Conservation (phyloP, 169 alveolate species). For the Perkinsus olseni region DNA sequence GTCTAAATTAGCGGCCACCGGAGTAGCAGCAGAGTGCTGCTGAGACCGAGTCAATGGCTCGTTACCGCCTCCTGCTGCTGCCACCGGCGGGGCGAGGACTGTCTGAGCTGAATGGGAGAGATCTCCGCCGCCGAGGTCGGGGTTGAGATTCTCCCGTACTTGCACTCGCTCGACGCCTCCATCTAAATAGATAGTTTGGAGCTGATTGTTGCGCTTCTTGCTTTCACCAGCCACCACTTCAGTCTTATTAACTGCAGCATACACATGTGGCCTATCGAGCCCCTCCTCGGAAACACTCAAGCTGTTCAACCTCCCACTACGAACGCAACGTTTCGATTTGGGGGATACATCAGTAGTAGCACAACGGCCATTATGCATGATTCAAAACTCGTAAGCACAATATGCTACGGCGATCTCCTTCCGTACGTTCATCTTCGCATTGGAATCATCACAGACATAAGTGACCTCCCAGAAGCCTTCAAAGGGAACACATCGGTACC, state of each 20-base stretch:
- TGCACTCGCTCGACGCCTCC: slow-evolving; percentile 1
- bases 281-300: no score
- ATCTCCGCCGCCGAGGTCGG: not conserved
- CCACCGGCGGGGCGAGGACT: not conserved
- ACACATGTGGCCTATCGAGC: no score
- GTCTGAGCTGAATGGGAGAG: not conserved
- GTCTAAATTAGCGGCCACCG: slow-evolving; percentile 3
- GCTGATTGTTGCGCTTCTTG: not conserved
- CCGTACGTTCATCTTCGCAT: not conserved
- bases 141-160: not conserved
- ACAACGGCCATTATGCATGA: no score
- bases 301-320: no score
- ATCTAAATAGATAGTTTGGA: not conserved
- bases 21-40: not conserved
- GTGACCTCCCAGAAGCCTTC: not conserved
- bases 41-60: not conserved
- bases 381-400: not conserved
- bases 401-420: not conserved
- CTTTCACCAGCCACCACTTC: slow-evolving; percentile 2
- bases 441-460: not conserved
- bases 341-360: no score
- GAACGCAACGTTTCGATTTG: no score
- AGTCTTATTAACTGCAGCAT: slow-evolving; percentile 44
- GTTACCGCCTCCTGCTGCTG: not conserved
- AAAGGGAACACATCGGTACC: not conserved